Evolutionary conservation across 352 stramenopile species (phyloP), one percentile per base, ranked within the genome.

Genomic region (Globisporangium cylindrosporum): DNA sequence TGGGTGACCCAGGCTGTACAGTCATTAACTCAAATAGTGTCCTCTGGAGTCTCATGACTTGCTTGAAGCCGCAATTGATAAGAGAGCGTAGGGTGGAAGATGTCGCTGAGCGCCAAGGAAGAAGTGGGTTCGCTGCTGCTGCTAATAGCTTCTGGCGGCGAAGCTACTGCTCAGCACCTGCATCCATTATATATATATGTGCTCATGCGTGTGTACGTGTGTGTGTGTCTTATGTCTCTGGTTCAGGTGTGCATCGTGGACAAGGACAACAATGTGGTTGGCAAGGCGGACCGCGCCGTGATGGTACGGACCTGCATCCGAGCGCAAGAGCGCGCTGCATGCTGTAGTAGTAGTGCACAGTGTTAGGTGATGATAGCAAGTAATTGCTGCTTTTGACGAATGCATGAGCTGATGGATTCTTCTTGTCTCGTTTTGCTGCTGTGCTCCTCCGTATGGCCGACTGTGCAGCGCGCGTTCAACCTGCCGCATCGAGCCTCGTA

Each of bases 211-310:
- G 15, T 49, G 18, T 20, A 15, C 58, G 9, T 54, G 6, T 62
- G 9, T 54, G 6, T 20, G 5, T 65, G 22, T 53, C 12, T 58
- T 66, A 24, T 53, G n/a, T 15, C 0, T 57, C 5, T 27, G n/a
- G 4, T 8, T 32, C 62, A 95, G 87, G 86, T 94, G n/a, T 91
- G 80, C 65, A 94, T 95, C 61, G 86, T 95, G n/a, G 81, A 94
- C 64, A 68, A 85, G 48, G 60, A 86, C 61, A 92, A 95, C 70
- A 82, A 93, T 67, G 84, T 93, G n/a, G 67, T 95, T 10, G 88
- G 88, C 46, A 91, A 92, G 72, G 81, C 84, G 9, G 86, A 94
- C 60, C 88, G 88, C 60, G 72, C 84, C 27, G 88, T 95, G 22
- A 93, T 94, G 86, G 88, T 94, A 63, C 55, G 43, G 22, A 34